Evolutionary conservation across 768 basidiomycete species (phyloP), one percentile per base, ranked within the genome.

Genomic region (Rhodocollybia butyracea): DNA sequence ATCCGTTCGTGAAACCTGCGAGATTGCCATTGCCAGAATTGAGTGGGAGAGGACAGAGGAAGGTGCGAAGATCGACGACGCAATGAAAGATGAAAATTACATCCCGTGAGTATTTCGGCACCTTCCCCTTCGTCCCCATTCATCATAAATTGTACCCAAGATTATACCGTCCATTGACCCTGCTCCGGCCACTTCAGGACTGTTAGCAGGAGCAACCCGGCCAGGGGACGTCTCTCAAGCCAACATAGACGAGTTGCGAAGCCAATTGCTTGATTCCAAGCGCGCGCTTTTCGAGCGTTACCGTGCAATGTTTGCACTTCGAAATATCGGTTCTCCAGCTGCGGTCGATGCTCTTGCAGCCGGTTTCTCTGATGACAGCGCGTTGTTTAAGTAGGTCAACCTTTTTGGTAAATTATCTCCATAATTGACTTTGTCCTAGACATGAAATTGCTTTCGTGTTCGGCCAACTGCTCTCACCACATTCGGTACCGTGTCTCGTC

Each of bases 371-470:
- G 96, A 99, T 60, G 84, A 86, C 51, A 92, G 89, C 60, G 92
- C 89, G 2, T 76, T 99, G 22, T 98, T 99, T 86, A 93, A 94
- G 93, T 95, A 58, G 62, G 84, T 38, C 38, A 17, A 39, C 38
- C 41, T 54, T 13, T 10, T n/a, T 43, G 8, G 8, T n/a, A 3
- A 1, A 19, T 24, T 3, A 38, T 22, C 22, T 13, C n/a, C 32
- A 31, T 24, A 19, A 27, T n/a, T 27, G 36, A 22, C 34, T 24
- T 57, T 26, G 24, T 55, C n/a, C 24, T 62, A 96, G 95, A 60
- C 97, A 99, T 69, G 97, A 99, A 69, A 93, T 99, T 45, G 97
- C 97, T 1, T 99, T 98, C 69, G 89, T 99, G 42, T 98, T 98
- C 64, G 97, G 97, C 12, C 97, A 99, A 73, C 80, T 99, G 40